phyloP scores from a whole-genome alignment of 805 yeast genomes.

The Nakazawaea sp. region DNA sequence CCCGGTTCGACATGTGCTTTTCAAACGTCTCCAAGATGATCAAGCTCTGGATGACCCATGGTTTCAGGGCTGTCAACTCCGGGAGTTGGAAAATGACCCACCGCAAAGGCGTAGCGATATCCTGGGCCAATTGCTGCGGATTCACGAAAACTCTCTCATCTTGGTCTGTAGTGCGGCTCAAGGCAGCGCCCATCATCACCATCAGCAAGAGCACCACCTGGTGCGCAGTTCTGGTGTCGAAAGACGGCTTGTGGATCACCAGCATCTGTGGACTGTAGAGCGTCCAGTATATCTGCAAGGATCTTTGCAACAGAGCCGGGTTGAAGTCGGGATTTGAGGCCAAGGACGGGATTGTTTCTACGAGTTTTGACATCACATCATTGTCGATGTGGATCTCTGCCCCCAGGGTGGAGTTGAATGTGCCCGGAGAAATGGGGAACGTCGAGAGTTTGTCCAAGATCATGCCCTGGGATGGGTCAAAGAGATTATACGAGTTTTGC shows the following conservation, averaged over 20 bases:
- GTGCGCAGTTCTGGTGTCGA: slow-evolving; percentile 38
- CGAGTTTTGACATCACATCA: slow-evolving; percentile 16
- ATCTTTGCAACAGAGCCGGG: slow-evolving; percentile 20
- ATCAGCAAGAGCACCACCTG: slow-evolving; percentile 47
- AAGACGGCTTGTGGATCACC: slow-evolving; percentile 53
- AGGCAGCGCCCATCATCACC: slow-evolving; percentile 50
- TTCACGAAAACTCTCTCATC: slow-evolving; percentile 9
- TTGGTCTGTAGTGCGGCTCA: slow-evolving; percentile 17
- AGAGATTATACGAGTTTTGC: slow-evolving; percentile 2
- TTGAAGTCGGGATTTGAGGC: slow-evolving; percentile 22
- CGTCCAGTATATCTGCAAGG: slow-evolving; percentile 42
- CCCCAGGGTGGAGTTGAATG: not conserved
- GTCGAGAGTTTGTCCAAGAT: slow-evolving; percentile 2
- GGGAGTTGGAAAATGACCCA: slow-evolving; percentile 37
- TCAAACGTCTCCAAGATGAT: slow-evolving; percentile 41
- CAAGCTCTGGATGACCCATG: slow-evolving; percentile 44
- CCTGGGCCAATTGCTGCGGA: slow-evolving; percentile 23
- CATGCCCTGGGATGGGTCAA: slow-evolving; percentile 6
- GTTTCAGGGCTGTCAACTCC: slow-evolving; percentile 36
- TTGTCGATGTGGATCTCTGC: slow-evolving; percentile 9
- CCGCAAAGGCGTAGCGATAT: slow-evolving; percentile 36
- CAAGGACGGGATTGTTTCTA: slow-evolving; percentile 19
- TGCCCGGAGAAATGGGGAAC: slow-evolving; percentile 4
- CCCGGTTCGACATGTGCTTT: slow-evolving; percentile 34
- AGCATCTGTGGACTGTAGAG: slow-evolving; percentile 55